A percentile compares a stretch with the other conserved stretches of the same genome.
Conservation (phyloP, 108 stramenopile genomes). For the Cyclostephanos invisitatus region DNA sequence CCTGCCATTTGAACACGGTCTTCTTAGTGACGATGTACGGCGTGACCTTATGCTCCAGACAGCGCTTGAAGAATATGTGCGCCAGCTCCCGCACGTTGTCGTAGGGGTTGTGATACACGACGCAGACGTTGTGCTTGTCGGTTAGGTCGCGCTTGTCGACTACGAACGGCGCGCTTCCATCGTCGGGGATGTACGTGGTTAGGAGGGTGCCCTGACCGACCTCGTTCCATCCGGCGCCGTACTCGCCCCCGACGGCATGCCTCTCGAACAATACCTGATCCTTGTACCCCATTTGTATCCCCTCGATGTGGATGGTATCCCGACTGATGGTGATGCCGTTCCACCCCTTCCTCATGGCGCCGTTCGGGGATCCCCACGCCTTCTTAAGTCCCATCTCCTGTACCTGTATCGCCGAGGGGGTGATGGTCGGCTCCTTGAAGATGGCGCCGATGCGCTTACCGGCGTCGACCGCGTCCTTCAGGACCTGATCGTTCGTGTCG, state of each 20-base stretch:
- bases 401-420: constrained; percentile 87
- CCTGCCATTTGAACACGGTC: constrained; percentile 99
- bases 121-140: constrained; percentile 92
- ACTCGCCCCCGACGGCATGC: constrained; percentile 98
- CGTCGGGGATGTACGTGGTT: constrained; percentile 91
- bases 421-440: constrained; percentile 98
- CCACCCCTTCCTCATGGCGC: constrained; percentile 96
- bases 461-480: constrained; percentile 90
- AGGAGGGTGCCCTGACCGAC: constrained; percentile 90
- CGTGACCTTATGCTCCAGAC: constrained; percentile 86
- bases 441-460: constrained; percentile 91
- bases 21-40: constrained; percentile 98
- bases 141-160: constrained; percentile 94
- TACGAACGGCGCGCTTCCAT: constrained; percentile 81
- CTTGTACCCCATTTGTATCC: constrained; percentile 96
- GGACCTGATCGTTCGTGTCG: constrained; percentile 88
- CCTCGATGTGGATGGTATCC: constrained; percentile 98
- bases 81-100: constrained; percentile 94
- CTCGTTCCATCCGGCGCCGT: constrained; percentile 92
- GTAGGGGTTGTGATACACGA: constrained; percentile 97
- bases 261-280: constrained; percentile 94
- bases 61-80: constrained; percentile 92
- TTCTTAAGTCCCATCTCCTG: constrained; percentile 91
- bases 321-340: constrained; percentile 95
- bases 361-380: constrained; percentile 92